These are phyloP conservation scores for Fusarium tupiense DNA, from an alignment of 2,329 filamentous ascomycete species.

Conservation along the genomic window DNA sequence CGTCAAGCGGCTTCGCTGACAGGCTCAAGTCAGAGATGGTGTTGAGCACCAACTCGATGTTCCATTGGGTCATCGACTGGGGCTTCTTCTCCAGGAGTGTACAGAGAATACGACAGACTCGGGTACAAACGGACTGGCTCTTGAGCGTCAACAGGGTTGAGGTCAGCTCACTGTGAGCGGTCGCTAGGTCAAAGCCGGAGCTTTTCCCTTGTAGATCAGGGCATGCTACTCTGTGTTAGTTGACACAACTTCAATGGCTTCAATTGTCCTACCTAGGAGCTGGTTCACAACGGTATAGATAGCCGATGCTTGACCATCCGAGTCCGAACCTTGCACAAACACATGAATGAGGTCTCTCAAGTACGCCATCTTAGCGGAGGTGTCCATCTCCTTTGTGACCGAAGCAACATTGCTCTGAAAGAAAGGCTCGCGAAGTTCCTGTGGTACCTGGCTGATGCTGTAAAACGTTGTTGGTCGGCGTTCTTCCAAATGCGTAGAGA, in stretches of 20 bases:
- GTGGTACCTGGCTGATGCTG: conserved; percentile 42
- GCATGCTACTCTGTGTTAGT: conserved; percentile 42
- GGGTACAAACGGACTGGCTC: conserved; percentile 47
- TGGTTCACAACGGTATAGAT: conserved; percentile 55
- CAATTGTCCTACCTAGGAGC: conserved; percentile 49
- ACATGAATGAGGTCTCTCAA: conserved; percentile 50
- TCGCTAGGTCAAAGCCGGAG: conserved; percentile 51
- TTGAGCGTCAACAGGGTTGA: conserved; percentile 46
- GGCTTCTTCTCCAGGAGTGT: conserved; percentile 62
- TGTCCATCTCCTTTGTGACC: conserved; percentile 47
- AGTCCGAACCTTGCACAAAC: conserved; percentile 44
- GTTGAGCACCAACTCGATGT: conserved; percentile 63
- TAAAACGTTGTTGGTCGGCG: conserved; percentile 49
- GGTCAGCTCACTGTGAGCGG: conserved; percentile 54
- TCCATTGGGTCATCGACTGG: conserved; percentile 65
- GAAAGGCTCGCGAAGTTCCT: conserved; percentile 45
- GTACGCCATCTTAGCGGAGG: conserved; percentile 50
- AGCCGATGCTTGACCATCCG: conserved; percentile 56
- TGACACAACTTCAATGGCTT: neutral
- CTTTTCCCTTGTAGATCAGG: conserved; percentile 42
- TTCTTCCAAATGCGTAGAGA: conserved; percentile 46
- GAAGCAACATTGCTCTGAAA: conserved; percentile 47
- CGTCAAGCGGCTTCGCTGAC: conserved; percentile 38
- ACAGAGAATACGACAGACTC: conserved; percentile 54
- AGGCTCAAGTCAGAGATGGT: conserved; percentile 52